A percentile compares a stretch with the other conserved stretches of the same genome.
phyloP scores from a whole-genome alignment of 2,329 filamentous ascomycete genomes.

The Lasiodiplodia gonubiensis region DNA sequence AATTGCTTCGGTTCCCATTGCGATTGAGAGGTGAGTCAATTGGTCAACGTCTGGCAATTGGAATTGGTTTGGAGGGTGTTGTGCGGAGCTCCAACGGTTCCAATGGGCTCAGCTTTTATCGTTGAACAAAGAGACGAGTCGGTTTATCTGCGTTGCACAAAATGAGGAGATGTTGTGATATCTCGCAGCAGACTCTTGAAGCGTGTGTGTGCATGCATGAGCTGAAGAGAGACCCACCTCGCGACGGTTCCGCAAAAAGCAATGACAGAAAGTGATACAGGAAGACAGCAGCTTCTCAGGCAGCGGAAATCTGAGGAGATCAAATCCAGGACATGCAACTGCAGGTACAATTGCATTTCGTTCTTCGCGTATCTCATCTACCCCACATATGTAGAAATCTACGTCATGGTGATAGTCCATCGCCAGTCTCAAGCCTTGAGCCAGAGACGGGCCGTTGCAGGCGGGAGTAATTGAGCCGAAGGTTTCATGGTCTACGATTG shows the following conservation, averaged over 20 bases:
- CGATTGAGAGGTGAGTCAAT: not conserved
- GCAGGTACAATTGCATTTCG: not conserved
- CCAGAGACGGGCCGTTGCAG: not conserved
- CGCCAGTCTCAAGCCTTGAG: not conserved
- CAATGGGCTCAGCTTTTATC: constrained; percentile 8
- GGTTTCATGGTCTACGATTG: not conserved
- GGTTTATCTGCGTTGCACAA: not conserved
- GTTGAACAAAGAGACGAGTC: not conserved
- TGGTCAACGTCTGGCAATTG: not conserved
- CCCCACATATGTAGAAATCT: not conserved
- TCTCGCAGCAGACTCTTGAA: constrained; percentile 13
- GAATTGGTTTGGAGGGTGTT: not conserved
- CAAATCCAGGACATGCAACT: not conserved
- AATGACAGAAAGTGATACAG: not conserved
- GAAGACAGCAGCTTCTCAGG: not conserved
- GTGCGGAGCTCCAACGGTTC: not conserved
- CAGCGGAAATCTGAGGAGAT: not conserved
- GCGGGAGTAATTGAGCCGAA: not conserved
- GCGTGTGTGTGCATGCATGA: constrained; percentile 1
- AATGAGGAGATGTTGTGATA: constrained; percentile 2
- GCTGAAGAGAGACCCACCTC: not conserved
- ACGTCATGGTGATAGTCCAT: constrained; percentile 1
- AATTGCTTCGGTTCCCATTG: constrained; percentile 37
- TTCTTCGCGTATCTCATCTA: not conserved
- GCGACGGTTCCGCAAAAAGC: not conserved